Percentiles rank a stretch among this genome's conserved stretches.
phyloP scores from a whole-genome alignment of 768 basidiomycete genomes.

The Tricholoma hemisulphureum region DNA sequence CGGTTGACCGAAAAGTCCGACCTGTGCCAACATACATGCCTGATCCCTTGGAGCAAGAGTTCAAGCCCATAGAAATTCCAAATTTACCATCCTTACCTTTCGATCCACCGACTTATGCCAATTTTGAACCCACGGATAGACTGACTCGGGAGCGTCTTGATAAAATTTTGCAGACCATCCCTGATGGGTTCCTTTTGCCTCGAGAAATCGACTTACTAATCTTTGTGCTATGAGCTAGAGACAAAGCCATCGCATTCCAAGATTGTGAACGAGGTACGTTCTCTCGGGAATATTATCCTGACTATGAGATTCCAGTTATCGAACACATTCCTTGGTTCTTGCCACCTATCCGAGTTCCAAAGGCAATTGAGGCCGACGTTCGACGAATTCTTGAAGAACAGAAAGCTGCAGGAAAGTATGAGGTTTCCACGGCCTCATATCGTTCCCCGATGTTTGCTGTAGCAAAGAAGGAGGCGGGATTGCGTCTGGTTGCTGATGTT shows the following conservation, averaged over 20 bases:
- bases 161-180: slow-evolving; percentile 9
- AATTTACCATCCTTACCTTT: slow-evolving; percentile 1
- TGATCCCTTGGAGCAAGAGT: slow-evolving; percentile 8
- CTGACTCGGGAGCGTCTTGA: slow-evolving; percentile 15
- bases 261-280: slow-evolving; percentile 30
- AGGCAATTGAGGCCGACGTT: slow-evolving; percentile 22
- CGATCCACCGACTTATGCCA: background rate
- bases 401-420: slow-evolving; percentile 19
- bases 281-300: slow-evolving; percentile 28
- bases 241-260: slow-evolving; percentile 18
- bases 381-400: slow-evolving; percentile 19
- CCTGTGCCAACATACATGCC: slow-evolving; percentile 27
- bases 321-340: slow-evolving; percentile 19
- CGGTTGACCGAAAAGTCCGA: slow-evolving; percentile 23
- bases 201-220: slow-evolving; percentile 20
- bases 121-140: slow-evolving; percentile 7
- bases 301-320: slow-evolving; percentile 31
- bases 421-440: slow-evolving; percentile 22
- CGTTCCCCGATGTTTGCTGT: slow-evolving; percentile 24
- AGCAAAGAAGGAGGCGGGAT: slow-evolving; percentile 25
- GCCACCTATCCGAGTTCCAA: slow-evolving; percentile 19
- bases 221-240: slow-evolving; percentile 8
- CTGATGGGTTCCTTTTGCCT: background rate
- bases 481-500: slow-evolving; percentile 32
- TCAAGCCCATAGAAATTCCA: slow-evolving; percentile 10